Conservation (phyloP, 306 rosid genomes). For the Cyclanthera cordifolia region DNA sequence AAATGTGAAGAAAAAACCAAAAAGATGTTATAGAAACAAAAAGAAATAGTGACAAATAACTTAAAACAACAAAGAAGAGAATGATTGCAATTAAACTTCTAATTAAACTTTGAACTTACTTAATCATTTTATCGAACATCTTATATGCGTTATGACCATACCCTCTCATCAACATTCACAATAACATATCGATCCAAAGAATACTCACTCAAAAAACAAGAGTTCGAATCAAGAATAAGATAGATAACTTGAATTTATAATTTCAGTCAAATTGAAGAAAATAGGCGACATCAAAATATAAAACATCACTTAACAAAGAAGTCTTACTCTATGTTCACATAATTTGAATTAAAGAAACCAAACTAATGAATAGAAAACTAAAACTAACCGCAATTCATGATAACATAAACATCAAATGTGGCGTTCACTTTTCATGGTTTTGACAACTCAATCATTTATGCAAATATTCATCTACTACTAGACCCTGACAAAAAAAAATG, state of each 20-base stretch:
- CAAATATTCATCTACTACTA: no score
- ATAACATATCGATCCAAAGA: not conserved
- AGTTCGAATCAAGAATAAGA: not conserved
- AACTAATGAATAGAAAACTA: not conserved
- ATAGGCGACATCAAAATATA: not conserved
- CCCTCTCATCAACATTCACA: not conserved
- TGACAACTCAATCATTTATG: no score
- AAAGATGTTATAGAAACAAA: no score
- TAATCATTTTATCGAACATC: conserved; percentile 1
- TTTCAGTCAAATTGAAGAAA: not conserved
- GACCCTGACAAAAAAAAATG: no score
- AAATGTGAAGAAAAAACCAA: no score
- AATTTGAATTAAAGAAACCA: not conserved
- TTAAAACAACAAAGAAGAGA: no score
- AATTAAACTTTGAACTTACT: not conserved
- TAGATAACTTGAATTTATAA: not conserved
- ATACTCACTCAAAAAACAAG: not conserved
- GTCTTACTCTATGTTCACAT: not conserved
- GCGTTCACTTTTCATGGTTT: no score
- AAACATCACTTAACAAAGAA: not conserved
- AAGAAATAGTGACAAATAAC: no score
- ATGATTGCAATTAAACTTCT: not conserved
- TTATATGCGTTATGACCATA: not conserved
- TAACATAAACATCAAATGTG: no score
- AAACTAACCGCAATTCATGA: not conserved